Evolutionary conservation across 257 asterid genomes (phyloP).

Genomic region (Salvia miltiorrhiza): DNA sequence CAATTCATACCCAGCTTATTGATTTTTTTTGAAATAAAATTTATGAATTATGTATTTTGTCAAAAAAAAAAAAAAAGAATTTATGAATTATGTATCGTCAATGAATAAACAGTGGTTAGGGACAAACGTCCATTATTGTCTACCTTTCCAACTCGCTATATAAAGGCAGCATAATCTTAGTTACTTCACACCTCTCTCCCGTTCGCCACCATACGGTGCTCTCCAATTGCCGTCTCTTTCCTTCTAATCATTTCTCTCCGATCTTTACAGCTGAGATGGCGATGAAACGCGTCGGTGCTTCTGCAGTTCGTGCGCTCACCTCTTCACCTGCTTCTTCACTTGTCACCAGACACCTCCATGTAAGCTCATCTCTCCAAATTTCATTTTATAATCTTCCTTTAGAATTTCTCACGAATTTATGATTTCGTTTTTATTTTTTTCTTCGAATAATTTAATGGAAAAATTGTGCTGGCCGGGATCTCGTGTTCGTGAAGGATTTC

Average conservation of each 20-base stretch:
- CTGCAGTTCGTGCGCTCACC: slow-evolving; percentile 61
- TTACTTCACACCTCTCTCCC: slow-evolving; percentile 14
- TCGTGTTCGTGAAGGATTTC: slow-evolving; percentile 1
- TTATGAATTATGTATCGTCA: no score
- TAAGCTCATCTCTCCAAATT: slow-evolving; percentile 19
- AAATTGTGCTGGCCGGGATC: not conserved
- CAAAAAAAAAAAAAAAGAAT: no score
- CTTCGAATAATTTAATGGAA: not conserved
- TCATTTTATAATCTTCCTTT: not conserved
- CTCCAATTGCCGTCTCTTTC: not conserved
- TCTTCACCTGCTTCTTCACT: slow-evolving; percentile 42
- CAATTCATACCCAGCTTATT: no score
- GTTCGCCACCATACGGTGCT: slow-evolving; percentile 20
- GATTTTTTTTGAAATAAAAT: no score
- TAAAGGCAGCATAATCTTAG: slow-evolving; percentile 2
- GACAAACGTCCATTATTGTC: no score
- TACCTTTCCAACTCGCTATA: slow-evolving; percentile 1
- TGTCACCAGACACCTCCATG: slow-evolving; percentile 61
- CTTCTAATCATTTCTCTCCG: not conserved
- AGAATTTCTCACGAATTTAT: not conserved
- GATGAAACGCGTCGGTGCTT: slow-evolving; percentile 65
- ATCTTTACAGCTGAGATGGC: slow-evolving; percentile 41
- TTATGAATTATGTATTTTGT: no score
- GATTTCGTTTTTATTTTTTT: not conserved
- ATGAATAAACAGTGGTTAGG: no score